phyloP scores from a whole-genome alignment of 1,284 basidiomycete genomes.

The Entoloma clypeatum region DNA sequence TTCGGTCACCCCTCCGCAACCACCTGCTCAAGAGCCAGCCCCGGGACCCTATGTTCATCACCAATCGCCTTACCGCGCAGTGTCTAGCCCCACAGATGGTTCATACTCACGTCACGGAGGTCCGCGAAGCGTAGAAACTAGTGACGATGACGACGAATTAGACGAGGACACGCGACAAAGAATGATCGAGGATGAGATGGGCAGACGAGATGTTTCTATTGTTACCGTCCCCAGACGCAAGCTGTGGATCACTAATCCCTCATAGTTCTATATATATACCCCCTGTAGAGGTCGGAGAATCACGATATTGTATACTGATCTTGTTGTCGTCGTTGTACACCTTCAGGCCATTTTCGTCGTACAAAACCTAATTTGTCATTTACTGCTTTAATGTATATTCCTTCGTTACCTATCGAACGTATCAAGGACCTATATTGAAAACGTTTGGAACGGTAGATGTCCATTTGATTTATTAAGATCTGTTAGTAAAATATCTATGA shows the following conservation, averaged over 20 bases:
- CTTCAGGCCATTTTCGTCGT: no score
- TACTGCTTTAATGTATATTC: no score
- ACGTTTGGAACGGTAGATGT: no score
- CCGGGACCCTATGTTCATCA: conserved; percentile 60
- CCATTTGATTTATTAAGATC: no score
- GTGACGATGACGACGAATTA: conserved; percentile 62
- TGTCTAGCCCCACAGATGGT: conserved; percentile 42
- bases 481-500: no score
- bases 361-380: no score
- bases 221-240: conserved; percentile 74
- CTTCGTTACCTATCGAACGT: no score
- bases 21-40: conserved; percentile 45
- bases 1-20: conserved; percentile 29
- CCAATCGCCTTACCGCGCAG: conserved; percentile 52
- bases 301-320: no score
- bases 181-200: conserved; percentile 76
- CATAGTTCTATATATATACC: conserved; percentile 27
- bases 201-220: conserved; percentile 72
- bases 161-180: conserved; percentile 70
- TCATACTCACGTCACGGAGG: conserved; percentile 36
- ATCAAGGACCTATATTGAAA: no score
- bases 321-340: no score
- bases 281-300: no score
- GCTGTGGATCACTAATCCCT: conserved; percentile 68
- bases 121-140: conserved; percentile 46